Base-by-base conservation (phyloP, 2,329 filamentous ascomycete genomes). In the Colletotrichum phormii region DNA sequence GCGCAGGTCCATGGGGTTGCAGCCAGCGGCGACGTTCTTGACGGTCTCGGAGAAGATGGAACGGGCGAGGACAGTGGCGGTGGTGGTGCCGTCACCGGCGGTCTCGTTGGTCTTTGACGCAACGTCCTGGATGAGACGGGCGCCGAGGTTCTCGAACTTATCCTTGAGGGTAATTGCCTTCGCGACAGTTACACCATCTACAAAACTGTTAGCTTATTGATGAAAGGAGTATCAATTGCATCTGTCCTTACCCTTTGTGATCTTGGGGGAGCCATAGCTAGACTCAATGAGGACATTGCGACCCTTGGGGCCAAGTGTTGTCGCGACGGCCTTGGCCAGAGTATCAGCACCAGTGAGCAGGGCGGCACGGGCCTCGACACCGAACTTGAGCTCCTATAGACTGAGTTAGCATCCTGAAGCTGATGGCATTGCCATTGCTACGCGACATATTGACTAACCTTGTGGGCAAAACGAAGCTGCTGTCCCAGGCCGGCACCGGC, bases 31-130 rank as follows among this genome's bases (percentile, higher is more conserved):
- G 77, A 99, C 97, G 84, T 99, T 99, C 93, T 99, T 99, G 84
- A 98, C 97, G 67, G 96, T 98, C 90, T 99, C 97, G 85, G 97
- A 97, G 91, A 99, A 99, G 87, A 99, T 99, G 84, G 95, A 94
- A 79, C 95, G 94, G 79, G 95, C 97, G 78, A 99, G 94, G 78
- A 98, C 97, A 76, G 97, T 99, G 77, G 97, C 97, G 77, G 95
- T 98, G 77, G 97, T 99, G 80, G 97, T 99, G 86, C 97, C 97
- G 84, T 99, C 97, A 93, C 97, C 97, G 78, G 97, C 97, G 79
- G 95, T 92, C 88, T 99, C 97, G 89, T 99, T 99, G 82, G 97
- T 99, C 92, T 99, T 99, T 82, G 94, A 97, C 80, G 97, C 97
- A 78, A 99, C 97, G 85, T 99, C 97, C 87, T 98, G 95, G 78